Evolutionary conservation across 495 filamentous ascomycete genomes (phyloP).

Genomic region (Pyronema omphalodes): DNA sequence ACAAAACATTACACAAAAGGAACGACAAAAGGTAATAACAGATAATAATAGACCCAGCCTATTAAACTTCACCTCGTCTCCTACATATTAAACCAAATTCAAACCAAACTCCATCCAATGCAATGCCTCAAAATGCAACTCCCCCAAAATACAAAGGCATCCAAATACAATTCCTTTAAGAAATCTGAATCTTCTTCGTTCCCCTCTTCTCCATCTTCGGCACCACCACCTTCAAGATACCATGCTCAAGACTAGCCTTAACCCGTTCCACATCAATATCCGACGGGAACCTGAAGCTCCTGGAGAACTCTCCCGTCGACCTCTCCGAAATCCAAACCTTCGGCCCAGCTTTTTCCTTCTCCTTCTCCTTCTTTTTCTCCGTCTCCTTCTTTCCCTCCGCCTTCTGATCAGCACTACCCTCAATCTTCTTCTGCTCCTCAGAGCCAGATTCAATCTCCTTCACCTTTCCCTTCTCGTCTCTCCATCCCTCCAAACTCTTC

Average conservation of each 20-base stretch:
- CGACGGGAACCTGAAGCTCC: slow-evolving; percentile 57
- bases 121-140: no score
- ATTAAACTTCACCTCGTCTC: no score
- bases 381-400: slow-evolving; percentile 23
- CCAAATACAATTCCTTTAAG: no score
- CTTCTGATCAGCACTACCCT: slow-evolving; percentile 27
- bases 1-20: no score
- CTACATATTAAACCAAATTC: no score
- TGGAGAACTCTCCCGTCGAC: slow-evolving; percentile 57
- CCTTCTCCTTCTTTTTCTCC: slow-evolving; percentile 12
- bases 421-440: slow-evolving; percentile 22
- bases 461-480: no score
- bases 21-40: no score
- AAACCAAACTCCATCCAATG: no score
- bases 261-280: slow-evolving; percentile 62
- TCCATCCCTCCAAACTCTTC: slow-evolving; percentile 20
- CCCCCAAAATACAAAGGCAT: no score
- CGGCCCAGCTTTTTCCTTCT: slow-evolving; percentile 7
- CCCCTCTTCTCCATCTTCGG: slow-evolving; percentile 49
- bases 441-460: slow-evolving; percentile 20
- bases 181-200: slow-evolving; percentile 37
- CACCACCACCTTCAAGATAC: slow-evolving; percentile 50
- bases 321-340: slow-evolving; percentile 59
- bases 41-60: no score
- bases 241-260: slow-evolving; percentile 55